Evolutionary conservation across 768 basidiomycete genomes (phyloP).

Genomic region (Leucocoprinus birnbaumii): DNA sequence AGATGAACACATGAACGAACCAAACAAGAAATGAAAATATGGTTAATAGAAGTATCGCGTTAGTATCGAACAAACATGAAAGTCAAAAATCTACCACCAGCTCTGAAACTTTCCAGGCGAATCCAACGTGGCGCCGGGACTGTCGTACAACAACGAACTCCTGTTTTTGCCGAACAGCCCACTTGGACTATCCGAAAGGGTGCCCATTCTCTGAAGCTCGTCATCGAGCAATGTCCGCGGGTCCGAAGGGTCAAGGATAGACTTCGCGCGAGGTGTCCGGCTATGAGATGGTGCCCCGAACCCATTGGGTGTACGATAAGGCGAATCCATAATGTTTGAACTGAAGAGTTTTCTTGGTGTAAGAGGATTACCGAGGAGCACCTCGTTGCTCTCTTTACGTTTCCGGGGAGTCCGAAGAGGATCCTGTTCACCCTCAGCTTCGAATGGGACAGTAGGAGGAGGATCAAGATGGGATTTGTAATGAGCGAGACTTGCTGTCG

Average conservation of each 20-base stretch:
- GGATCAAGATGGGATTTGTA: constrained; percentile 71
- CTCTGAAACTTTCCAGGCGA: constrained; percentile 53
- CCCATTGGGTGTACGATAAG: constrained; percentile 30
- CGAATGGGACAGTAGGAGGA: constrained; percentile 38
- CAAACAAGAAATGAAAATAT: neutral
- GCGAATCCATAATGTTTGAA: constrained; percentile 32
- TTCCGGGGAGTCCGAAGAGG: constrained; percentile 37
- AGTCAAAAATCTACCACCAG: constrained; percentile 39
- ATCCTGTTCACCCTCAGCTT: constrained; percentile 23
- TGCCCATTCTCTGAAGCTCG: constrained; percentile 56
- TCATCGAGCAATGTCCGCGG: constrained; percentile 68
- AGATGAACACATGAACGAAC: neutral
- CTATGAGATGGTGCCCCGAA: constrained; percentile 29
- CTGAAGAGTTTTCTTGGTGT: constrained; percentile 38
- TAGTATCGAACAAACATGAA: neutral
- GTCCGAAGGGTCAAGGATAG: constrained; percentile 70
- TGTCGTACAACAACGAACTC: constrained; percentile 62
- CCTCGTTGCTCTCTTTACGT: constrained; percentile 21
- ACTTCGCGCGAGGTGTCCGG: constrained; percentile 46
- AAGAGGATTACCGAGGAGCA: constrained; percentile 27
- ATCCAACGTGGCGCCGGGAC: constrained; percentile 53
- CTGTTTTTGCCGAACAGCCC: constrained; percentile 63
- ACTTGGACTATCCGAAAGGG: constrained; percentile 55
- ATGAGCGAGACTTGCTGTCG: constrained; percentile 60
- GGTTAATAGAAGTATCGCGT: constrained; percentile 1